Percentiles rank a stretch among this genome's conserved stretches.
Evolutionary conservation across 1,139 yeast genomes (phyloP).

Genomic region (Scheffersomyces cryptocercus): DNA sequence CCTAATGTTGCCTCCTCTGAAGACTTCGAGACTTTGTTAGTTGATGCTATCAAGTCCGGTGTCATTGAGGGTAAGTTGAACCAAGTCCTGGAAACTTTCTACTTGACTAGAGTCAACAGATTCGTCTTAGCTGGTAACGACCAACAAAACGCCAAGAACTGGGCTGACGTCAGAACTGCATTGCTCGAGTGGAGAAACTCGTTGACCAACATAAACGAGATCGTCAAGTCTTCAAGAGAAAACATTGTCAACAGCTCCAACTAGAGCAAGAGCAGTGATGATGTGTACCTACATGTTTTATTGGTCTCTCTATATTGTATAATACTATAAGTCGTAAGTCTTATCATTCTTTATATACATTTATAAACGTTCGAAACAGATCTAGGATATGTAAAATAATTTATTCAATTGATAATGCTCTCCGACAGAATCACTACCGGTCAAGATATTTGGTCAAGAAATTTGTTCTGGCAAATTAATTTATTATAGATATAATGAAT

Average conservation of each 20-base stretch:
- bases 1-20: conserved; percentile 33
- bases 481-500: too few relatives aligned
- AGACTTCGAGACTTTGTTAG: conserved; percentile 44
- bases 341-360: too few relatives aligned
- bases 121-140: conserved; percentile 41
- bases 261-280: conserved; percentile 13
- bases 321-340: too few relatives aligned
- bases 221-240: conserved; percentile 48
- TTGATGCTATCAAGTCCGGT: conserved; percentile 46
- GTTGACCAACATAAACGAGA: conserved; percentile 43
- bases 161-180: conserved; percentile 37
- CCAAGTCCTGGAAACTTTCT: conserved; percentile 45
- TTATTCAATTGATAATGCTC: too few relatives aligned
- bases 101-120: conserved; percentile 45
- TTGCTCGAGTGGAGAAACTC: conserved; percentile 44
- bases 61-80: conserved; percentile 51
- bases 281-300: conserved; percentile 1
- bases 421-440: too few relatives aligned
- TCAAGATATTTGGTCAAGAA: too few relatives aligned
- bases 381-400: too few relatives aligned
- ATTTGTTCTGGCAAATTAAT: too few relatives aligned
- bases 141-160: conserved; percentile 33
- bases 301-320: too few relatives aligned
- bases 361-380: too few relatives aligned
- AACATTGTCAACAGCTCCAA: conserved; percentile 33